These are phyloP conservation scores for Nakazawaea wyomingensis DNA, from an alignment of 805 yeast genomes.

Conservation along the genomic window DNA sequence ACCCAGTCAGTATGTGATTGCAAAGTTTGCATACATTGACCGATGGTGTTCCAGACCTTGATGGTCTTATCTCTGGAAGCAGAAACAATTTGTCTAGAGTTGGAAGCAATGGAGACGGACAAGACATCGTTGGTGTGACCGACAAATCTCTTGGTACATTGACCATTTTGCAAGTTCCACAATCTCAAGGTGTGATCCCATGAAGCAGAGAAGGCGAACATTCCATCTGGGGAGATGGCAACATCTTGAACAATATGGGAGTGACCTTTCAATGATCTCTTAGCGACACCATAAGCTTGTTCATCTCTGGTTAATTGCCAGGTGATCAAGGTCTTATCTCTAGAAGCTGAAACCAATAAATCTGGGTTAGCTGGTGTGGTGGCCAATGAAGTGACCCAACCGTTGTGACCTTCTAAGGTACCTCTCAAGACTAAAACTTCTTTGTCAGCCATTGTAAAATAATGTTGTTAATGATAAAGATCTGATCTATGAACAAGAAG, in stretches of 20 bases:
- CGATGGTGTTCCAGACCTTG: constrained; percentile 98
- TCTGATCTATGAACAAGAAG: too few species aligned
- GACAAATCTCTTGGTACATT: constrained; percentile 87
- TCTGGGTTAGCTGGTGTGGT: constrained; percentile 98
- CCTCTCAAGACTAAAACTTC: constrained; percentile 99
- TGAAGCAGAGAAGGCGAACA: constrained; percentile 96
- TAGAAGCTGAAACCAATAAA: constrained; percentile 94
- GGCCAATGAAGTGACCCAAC: constrained; percentile 98
- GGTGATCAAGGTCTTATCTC: constrained; percentile 97
- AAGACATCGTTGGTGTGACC: constrained; percentile 98
- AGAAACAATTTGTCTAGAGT: constrained; percentile 96
- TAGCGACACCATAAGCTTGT: constrained; percentile 96
- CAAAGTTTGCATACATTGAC: constrained; percentile 93
- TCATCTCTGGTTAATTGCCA: constrained; percentile 97
- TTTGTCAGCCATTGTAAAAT: constrained; percentile 60
- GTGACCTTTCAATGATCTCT: constrained; percentile 97
- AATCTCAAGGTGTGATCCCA: constrained; percentile 99
- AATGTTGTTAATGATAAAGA: not conserved
- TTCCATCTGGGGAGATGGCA: constrained; percentile 96
- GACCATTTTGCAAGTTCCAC: constrained; percentile 96
- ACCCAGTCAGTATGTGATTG: constrained; percentile 99
- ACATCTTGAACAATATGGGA: constrained; percentile 98
- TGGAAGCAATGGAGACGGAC: constrained; percentile 93
- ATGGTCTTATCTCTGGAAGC: constrained; percentile 99
- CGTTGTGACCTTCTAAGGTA: constrained; percentile 93